These are phyloP conservation scores for Aureobasidium subglaciale DNA, from an alignment of 2,329 filamentous ascomycete species.

Conservation along the genomic window DNA sequence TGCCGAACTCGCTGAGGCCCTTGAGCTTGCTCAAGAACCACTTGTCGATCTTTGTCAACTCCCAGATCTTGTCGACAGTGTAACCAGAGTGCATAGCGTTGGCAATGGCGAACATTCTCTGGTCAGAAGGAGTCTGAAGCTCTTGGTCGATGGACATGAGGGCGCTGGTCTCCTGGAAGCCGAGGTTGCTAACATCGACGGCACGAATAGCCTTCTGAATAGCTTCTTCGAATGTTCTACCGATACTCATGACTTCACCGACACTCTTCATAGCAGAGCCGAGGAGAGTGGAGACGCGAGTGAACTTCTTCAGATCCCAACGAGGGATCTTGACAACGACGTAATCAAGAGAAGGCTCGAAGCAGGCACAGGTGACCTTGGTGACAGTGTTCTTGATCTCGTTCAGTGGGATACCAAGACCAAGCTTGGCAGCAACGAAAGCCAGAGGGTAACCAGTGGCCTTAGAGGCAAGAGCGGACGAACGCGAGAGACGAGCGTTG, in stretches of 20 bases:
- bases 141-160: constrained; percentile 95
- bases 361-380: constrained; percentile 91
- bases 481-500: constrained; percentile 91
- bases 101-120: constrained; percentile 93
- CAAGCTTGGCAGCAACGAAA: constrained; percentile 94
- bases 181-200: constrained; percentile 90
- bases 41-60: constrained; percentile 96
- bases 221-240: constrained; percentile 92
- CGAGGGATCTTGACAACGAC: constrained; percentile 97
- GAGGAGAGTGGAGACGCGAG: constrained; percentile 87
- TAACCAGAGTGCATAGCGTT: constrained; percentile 96
- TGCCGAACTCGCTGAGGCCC: constrained; percentile 81
- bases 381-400: constrained; percentile 96
- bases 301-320: constrained; percentile 99
- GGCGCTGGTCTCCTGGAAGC: constrained; percentile 82
- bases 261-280: constrained; percentile 99
- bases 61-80: constrained; percentile 93
- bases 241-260: constrained; percentile 97
- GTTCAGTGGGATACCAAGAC: constrained; percentile 88
- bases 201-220: constrained; percentile 97
- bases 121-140: constrained; percentile 93
- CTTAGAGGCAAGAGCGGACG: constrained; percentile 92
- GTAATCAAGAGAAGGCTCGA: constrained; percentile 96
- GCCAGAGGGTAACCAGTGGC: constrained; percentile 93
- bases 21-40: constrained; percentile 95